phyloP scores from a whole-genome alignment of 164 flowering plant species.

The Paratinospora sagittata region DNA sequence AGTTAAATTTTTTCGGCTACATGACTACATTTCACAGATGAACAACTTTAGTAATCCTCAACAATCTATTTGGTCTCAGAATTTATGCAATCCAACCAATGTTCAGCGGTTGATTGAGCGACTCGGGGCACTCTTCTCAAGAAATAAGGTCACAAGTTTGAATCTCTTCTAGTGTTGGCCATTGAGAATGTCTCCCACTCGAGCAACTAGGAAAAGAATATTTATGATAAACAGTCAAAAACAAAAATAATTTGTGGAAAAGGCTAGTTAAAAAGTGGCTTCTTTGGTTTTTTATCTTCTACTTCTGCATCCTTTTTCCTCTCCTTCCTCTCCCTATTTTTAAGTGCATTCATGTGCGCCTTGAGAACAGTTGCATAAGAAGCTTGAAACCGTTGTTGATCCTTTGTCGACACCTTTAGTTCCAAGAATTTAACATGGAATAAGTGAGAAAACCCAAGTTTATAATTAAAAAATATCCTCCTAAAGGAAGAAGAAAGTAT shows the following conservation, averaged over 20 bases:
- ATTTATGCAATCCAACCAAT: too few relatives aligned
- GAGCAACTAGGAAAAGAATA: neutral
- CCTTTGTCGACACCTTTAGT: constrained; percentile 66
- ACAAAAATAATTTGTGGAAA: neutral
- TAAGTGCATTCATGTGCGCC: constrained; percentile 85
- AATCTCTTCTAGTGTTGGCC: too few relatives aligned
- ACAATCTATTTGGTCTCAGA: too few relatives aligned
- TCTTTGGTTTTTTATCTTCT: constrained; percentile 51
- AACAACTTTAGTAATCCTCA: too few relatives aligned
- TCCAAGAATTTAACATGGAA: neutral
- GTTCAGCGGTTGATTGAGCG: too few relatives aligned
- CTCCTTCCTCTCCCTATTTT: constrained; percentile 90
- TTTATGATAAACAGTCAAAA: neutral
- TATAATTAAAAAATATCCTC: neutral
- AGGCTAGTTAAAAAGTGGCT: constrained; percentile 13
- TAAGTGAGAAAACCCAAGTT: neutral
- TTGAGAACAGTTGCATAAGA: constrained; percentile 81
- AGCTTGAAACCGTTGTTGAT: constrained; percentile 83
- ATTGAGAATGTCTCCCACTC: neutral
- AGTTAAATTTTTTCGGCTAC: too few relatives aligned
- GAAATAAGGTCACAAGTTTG: too few relatives aligned
- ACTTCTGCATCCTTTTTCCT: constrained; percentile 55
- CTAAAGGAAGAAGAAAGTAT: neutral
- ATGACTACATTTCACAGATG: too few relatives aligned
- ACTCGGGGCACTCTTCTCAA: too few relatives aligned